Evolutionary conservation across 179 eudicot species (phyloP).

Genomic region (Pouteria campechiana): DNA sequence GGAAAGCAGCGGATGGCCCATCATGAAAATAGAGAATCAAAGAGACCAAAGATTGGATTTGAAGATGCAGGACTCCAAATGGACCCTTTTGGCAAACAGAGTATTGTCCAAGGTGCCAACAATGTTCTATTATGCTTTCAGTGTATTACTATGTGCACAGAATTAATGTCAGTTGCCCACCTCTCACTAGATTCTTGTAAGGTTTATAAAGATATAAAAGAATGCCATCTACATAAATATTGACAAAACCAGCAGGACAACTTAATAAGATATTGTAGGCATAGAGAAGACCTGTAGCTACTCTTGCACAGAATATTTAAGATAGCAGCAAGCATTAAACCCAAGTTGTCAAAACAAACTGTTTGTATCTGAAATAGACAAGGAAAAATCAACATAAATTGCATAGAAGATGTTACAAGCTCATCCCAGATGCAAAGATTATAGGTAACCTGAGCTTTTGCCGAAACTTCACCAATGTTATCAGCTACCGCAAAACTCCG

Average conservation of each 20-base stretch:
- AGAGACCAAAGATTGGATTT: no score
- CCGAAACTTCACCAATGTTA: constrained; percentile 97
- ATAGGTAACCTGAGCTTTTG: constrained; percentile 72
- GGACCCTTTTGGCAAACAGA: no score
- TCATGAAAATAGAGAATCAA: no score
- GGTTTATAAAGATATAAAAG: no score
- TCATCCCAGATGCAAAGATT: not conserved
- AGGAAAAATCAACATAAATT: constrained; percentile 4
- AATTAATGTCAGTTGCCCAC: no score
- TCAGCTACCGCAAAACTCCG: constrained; percentile 88
- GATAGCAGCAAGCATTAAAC: constrained; percentile 82
- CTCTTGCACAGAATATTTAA: constrained; percentile 53
- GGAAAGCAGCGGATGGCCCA: no score
- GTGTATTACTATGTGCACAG: no score
- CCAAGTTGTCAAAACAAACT: constrained; percentile 94
- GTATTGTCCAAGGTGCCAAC: no score
- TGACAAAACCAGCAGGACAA: not conserved
- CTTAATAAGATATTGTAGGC: not conserved
- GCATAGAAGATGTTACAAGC: not conserved
- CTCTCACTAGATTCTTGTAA: no score
- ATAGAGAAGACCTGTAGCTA: constrained; percentile 49
- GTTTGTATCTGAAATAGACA: constrained; percentile 77
- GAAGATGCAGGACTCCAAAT: no score
- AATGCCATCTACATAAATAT: not conserved
- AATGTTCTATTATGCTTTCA: no score